Base-by-base conservation (phyloP, 192 early-diverging fungal genomes). In the Coemansia sp. region DNA sequence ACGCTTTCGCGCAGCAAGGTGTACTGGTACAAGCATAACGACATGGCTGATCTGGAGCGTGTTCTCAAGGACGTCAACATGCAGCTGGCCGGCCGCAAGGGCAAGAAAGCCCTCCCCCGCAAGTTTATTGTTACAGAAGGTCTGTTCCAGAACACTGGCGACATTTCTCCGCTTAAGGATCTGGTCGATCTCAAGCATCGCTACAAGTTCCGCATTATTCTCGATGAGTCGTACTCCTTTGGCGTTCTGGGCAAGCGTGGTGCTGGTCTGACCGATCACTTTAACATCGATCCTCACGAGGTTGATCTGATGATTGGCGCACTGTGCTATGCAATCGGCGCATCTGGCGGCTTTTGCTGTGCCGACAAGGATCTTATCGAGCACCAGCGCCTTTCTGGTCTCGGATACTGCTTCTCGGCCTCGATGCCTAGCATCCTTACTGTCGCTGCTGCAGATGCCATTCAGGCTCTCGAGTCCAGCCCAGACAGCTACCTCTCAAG, bases 81-180 rank as follows among this genome's bases (percentile, higher is more conserved):
- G 54, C 93, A 97, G 66, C 82, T 88, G 54, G 61, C 63, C 20
- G 64, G 64, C 18, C 81, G 89, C 84, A 74, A 85, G 70, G 91
- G 90, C 65, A 92, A 93, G 77, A 86, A 86, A 56, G 87, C 89
- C 2, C 86, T 96, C 22, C 94, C 93, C 1, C 90, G 97, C 70
- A 90, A 92, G 45, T 99, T 99, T 69, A 96, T 99, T 74, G 88
- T 99, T 33, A 90, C 90, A 4, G 97, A 99, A 79, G 97, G 94
- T 17, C 73, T 99, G 8, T 99, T 92, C 84, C 86, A 85, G 43
- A 94, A 96, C 75, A 84, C 84, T 67, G 96, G 95, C 32, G 92
- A 96, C 72, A 91, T 99, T 74, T 87, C 91, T 36, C 91, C 91
- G 7, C 84, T 99, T 34, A 87, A 89, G 20, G 84, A 87, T 59